Evolutionary conservation across 148 eudicot species (phyloP), one percentile per base, ranked within the genome.

Genomic region (Rhododendron williamsianum): DNA sequence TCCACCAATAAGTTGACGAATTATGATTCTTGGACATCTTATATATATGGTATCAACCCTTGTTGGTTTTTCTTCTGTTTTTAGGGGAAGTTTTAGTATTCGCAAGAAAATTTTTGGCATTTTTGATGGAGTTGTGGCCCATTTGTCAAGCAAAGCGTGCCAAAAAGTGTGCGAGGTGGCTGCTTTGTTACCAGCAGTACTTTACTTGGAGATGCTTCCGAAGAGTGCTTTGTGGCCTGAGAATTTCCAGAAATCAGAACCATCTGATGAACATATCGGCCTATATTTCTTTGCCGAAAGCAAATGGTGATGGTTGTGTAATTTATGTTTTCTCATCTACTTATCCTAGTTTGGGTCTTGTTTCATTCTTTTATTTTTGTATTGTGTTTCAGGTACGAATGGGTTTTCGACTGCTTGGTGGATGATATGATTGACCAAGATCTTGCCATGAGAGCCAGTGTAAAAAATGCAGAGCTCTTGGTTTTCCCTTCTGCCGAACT

Each of bases 211-310:
- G 76, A 87, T 92, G 90, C 87, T 90, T 85, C 87, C 91, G 1
- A 92, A 89, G 84, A n/a, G 87, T 43, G 73, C 41, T 23, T 77
- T 93, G 23, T 91, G 93, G 98, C 98, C 96, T 19, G 90, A 92
- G 85, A 88, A 92, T 77, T 94, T 94, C 58, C 76, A 87, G 83
- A 89, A 36, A 51, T 43, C 89, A 56, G 88, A 83, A 73, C 95
- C 92, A 5, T 85, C 71, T 84, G 90, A 86, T 69, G 87, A 85
- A 36, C 81, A 72, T 35, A 91, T 94, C 41, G 94, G 86, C 27
- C 88, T 94, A 77, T 93, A 91, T 89, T 90, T 94, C 86, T 92
- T 94, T 74, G 88, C 96, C 1, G 52, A 72, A 36, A 86, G 88
- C 45, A 74, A 12, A 82, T 87, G 93, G 93, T 87, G 36, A 9